Conservation (phyloP, 2,329 filamentous ascomycete species). For the Fusarium continuum region DNA sequence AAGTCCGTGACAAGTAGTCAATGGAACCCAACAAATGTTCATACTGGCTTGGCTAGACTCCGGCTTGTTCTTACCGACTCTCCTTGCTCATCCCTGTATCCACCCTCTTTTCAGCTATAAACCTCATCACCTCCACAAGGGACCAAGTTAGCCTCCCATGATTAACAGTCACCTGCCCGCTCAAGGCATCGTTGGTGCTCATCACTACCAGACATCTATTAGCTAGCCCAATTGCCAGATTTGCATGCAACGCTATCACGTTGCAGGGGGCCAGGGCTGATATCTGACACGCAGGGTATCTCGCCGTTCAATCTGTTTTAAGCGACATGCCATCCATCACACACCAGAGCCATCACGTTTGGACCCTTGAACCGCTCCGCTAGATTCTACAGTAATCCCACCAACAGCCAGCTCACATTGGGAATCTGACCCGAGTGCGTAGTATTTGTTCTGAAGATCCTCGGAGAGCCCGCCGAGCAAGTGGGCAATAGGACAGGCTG, state of each 20-base stretch:
- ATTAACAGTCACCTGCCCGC: conserved; percentile 7
- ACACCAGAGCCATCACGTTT: conserved; percentile 9
- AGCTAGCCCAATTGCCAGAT: conserved; percentile 39
- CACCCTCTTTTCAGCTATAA: conserved; percentile 17
- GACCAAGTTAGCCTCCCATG: not conserved
- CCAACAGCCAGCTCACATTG: conserved; percentile 27
- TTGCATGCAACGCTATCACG: conserved; percentile 35
- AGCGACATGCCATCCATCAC: conserved; percentile 10
- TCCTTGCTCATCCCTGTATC: conserved; percentile 1
- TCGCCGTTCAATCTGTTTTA: conserved; percentile 16
- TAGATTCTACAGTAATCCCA: conserved; percentile 28
- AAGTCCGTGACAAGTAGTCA: conserved; percentile 8
- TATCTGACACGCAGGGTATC: conserved; percentile 30
- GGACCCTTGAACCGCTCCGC: conserved; percentile 20
- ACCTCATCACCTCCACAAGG: conserved; percentile 14
- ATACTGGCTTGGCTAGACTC: conserved; percentile 1
- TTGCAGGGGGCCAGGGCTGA: conserved; percentile 23
- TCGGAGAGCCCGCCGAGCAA: conserved; percentile 18
- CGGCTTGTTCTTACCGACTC: conserved; percentile 2
- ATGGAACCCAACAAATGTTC: not conserved
- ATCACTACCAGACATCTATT: conserved; percentile 25
- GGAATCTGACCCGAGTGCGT: conserved; percentile 30
- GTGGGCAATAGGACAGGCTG: not conserved
- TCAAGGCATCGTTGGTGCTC: conserved; percentile 5
- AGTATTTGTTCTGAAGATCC: conserved; percentile 23